A percentile compares a stretch with the other conserved stretches of the same genome.
Evolutionary conservation across 2,329 filamentous ascomycete species (phyloP).

Genomic region (Curvularia hawaiiensis): DNA sequence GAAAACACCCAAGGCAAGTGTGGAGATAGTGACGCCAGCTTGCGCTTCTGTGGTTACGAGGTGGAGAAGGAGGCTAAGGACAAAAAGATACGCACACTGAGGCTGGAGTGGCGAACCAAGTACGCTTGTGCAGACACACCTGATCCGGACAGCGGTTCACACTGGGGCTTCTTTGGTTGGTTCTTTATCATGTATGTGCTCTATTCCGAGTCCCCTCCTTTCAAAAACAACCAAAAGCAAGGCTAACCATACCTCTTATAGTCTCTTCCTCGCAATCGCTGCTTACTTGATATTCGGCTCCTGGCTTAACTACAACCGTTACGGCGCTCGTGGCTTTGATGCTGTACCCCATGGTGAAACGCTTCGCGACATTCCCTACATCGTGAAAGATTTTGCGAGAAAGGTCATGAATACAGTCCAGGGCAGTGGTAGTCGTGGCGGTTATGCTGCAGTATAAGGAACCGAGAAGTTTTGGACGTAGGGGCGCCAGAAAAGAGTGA

Average conservation of each 20-base stretch:
- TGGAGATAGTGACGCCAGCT: conserved; percentile 53
- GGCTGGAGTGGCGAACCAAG: conserved; percentile 85
- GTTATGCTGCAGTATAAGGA: conserved; percentile 84
- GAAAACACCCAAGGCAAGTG: conserved; percentile 45
- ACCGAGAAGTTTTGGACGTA: too few species aligned
- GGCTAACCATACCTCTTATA: conserved; percentile 46
- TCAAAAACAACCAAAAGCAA: neutral
- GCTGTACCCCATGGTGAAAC: conserved; percentile 90
- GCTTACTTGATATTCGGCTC: conserved; percentile 96
- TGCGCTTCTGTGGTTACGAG: conserved; percentile 79
- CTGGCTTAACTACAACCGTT: conserved; percentile 98
- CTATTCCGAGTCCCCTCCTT: neutral
- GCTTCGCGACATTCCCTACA: conserved; percentile 88
- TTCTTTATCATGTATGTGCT: conserved; percentile 81
- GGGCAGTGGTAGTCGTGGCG: conserved; percentile 81
- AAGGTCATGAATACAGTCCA: conserved; percentile 83
- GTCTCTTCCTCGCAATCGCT: conserved; percentile 81
- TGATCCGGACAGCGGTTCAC: conserved; percentile 55
- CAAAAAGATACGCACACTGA: conserved; percentile 64
- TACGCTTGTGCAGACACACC: conserved; percentile 68
- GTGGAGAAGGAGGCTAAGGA: conserved; percentile 54
- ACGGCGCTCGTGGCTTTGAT: conserved; percentile 94
- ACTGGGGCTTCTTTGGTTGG: conserved; percentile 99
- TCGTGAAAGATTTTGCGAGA: conserved; percentile 85
- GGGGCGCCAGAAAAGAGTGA: too few species aligned